Base-by-base conservation (phyloP, 2,329 filamentous ascomycete genomes). In the Didymella sp. region DNA sequence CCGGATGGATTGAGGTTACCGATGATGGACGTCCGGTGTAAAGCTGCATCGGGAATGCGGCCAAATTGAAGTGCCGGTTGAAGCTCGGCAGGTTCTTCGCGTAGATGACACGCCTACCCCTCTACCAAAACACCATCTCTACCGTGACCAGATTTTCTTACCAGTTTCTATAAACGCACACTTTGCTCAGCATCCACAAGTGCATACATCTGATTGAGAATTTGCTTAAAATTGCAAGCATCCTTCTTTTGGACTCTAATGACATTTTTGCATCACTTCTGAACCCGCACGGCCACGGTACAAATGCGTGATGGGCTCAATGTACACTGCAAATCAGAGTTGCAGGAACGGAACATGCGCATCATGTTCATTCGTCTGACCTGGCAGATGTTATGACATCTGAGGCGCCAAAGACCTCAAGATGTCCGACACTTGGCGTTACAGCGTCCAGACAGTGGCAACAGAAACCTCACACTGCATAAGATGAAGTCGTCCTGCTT, bases 371-470 rank as follows among this genome's bases (percentile, higher is more conserved):
- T 13, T 1, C 11, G 19, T 38, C 17, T 37, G 17, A 15, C 7
- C 9, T 38, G 35, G 9, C 6, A 22, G 21, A 38, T 15, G 15
- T 5, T 25, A 15, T 22, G 19, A 21, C 22, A 42, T 28, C 17
- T 31, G 28, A 45, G 19, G 17, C 19, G 47, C 21, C 24, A 11
- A 38, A 6, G 12, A 13, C 15, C 21, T 44, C 24, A 49, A 40
- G 21, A 40, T 37, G 38, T 68, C 60, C 44, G 47, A 69, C 66
- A 61, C 58, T 67, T 67, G 62, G 69, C 63, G 68, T 70, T 64
- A 65, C 69, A 72, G 59, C 12, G 33, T 24, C 53, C 44, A 62
- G 64, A 58, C 68, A 62, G 67, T 49, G 49, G 19, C 27, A 50
- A 46, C 52, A 49, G n/a, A 37, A 56, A 49, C 51, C 44, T 50